Evolutionary conservation across 2,329 filamentous ascomycete genomes (phyloP).

Genomic region (Diaporthe destruens): DNA sequence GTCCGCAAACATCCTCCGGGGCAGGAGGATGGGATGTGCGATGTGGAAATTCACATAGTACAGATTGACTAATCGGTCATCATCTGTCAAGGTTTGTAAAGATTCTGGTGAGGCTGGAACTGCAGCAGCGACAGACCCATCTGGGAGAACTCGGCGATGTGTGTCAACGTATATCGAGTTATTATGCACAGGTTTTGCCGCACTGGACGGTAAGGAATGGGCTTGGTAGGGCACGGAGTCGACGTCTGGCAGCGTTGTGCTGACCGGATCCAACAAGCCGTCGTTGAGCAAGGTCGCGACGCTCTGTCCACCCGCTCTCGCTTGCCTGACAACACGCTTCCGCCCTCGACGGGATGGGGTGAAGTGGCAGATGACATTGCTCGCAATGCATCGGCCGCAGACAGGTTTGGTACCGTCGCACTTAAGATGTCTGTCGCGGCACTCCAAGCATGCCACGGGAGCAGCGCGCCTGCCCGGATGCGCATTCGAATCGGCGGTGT

Average conservation of each 20-base stretch:
- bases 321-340: not conserved
- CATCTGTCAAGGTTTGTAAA: not conserved
- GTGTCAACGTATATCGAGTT: not conserved
- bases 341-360: conserved; percentile 7
- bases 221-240: not conserved
- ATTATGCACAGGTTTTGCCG: not conserved
- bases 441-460: conserved; percentile 6
- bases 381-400: conserved; percentile 1
- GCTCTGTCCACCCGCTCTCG: not conserved
- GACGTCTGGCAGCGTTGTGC: not conserved
- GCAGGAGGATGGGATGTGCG: conserved; percentile 5
- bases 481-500: not conserved
- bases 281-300: not conserved
- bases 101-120: not conserved
- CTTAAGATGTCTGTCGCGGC: conserved; percentile 14
- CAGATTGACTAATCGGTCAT: not conserved
- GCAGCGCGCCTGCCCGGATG: not conserved
- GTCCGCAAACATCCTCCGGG: not conserved
- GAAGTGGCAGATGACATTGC: conserved; percentile 10
- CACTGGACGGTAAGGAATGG: not conserved
- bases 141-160: not conserved
- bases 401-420: conserved; percentile 9
- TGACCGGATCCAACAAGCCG: not conserved
- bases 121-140: not conserved
- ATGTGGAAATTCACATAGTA: conserved; percentile 1